Evolutionary conservation across 2,329 filamentous ascomycete genomes (phyloP).

Genomic region (Gnomoniopsis smithogilvyi): DNA sequence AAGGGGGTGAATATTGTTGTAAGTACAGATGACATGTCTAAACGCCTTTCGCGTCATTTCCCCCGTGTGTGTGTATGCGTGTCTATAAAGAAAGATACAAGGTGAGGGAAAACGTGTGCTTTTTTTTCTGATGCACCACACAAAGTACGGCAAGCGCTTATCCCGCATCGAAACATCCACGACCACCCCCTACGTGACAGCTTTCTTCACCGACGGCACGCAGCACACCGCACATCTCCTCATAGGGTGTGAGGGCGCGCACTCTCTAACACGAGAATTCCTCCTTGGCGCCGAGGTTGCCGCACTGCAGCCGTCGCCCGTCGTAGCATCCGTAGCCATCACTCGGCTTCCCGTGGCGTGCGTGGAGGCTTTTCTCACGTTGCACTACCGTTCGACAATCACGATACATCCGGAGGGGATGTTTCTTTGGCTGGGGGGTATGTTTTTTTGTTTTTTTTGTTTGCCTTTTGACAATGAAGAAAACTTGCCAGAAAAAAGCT

Average conservation of each 20-base stretch:
- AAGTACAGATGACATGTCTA: neutral
- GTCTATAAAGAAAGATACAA: no score
- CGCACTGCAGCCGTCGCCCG: slow-evolving; percentile 2
- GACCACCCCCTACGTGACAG: neutral
- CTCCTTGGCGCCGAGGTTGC: slow-evolving; percentile 16
- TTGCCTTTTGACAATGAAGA: neutral
- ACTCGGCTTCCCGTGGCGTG: slow-evolving; percentile 2
- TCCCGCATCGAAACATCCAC: slow-evolving; percentile 15
- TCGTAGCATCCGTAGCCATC: slow-evolving; percentile 10
- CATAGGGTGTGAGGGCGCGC: slow-evolving; percentile 19
- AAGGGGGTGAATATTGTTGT: slow-evolving; percentile 28
- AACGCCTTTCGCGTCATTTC: neutral
- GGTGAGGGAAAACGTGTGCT: neutral
- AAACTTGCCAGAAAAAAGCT: neutral
- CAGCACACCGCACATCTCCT: slow-evolving; percentile 14
- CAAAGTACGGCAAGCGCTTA: slow-evolving; percentile 25
- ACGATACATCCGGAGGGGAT: slow-evolving; percentile 11
- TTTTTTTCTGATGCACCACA: no score
- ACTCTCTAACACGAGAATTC: slow-evolving; percentile 15
- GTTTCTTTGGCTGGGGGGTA: slow-evolving; percentile 23
- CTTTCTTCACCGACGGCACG: slow-evolving; percentile 15
- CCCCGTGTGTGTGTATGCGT: neutral
- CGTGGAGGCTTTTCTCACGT: neutral
- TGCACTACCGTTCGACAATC: slow-evolving; percentile 11
- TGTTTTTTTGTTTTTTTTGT: slow-evolving; percentile 8